These are phyloP conservation scores for Eutrema salsugineum DNA, from an alignment of 441 rosid genomes.

Conservation along the genomic window DNA sequence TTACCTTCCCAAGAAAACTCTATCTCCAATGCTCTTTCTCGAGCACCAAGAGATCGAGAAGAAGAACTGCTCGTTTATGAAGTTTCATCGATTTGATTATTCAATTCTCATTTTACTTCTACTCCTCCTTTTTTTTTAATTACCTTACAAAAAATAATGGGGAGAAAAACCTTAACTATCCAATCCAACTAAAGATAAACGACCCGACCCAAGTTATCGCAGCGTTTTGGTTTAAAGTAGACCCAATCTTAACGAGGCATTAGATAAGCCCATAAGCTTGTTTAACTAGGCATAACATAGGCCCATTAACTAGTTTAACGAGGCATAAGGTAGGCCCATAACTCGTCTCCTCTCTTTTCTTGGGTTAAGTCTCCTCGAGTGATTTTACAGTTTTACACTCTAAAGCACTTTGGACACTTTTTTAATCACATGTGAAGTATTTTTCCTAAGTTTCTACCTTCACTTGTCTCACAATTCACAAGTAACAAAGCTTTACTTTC, in stretches of 20 bases:
- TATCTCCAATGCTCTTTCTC: conserved; percentile 25
- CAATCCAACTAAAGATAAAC: not conserved
- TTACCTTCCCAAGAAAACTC: conserved; percentile 9
- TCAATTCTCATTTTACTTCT: conserved; percentile 4
- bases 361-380: no score
- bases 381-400: no score
- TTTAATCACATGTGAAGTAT: conserved; percentile 61
- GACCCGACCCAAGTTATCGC: not conserved
- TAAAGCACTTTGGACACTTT: no score
- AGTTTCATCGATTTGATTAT: conserved; percentile 29
- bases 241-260: not conserved
- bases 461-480: not conserved
- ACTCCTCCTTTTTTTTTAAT: not conserved
- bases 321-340: no score
- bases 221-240: not conserved
- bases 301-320: no score
- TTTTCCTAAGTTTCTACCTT: conserved; percentile 47
- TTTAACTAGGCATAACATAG: no score
- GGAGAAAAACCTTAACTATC: not conserved
- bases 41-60: conserved; percentile 38
- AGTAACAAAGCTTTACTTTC: not conserved
- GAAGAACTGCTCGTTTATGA: conserved; percentile 14
- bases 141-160: not conserved
- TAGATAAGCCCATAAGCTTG: not conserved
- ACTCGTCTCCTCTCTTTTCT: no score